Percentiles rank a stretch among this genome's conserved stretches.
These are phyloP conservation scores for Phytophthora citrophthora DNA, from an alignment of 352 stramenopile genomes.

Conservation along the genomic window DNA sequence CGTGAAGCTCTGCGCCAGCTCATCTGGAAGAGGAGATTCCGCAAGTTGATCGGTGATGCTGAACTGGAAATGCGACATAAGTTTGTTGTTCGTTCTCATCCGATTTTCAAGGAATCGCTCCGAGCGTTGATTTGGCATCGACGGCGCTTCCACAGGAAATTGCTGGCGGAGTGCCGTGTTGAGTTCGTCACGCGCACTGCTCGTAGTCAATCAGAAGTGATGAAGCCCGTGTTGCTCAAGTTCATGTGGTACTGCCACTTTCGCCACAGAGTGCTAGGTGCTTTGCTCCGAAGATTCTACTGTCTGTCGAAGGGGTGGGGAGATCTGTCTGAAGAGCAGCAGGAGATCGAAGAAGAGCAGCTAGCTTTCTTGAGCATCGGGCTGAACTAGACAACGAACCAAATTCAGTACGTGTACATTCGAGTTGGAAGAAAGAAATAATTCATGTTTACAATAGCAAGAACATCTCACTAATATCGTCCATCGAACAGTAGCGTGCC, in stretches of 20 bases:
- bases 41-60: background rate
- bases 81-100: slow-evolving; percentile 10
- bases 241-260: slow-evolving; percentile 26
- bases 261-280: slow-evolving; percentile 2
- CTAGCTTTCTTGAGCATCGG: slow-evolving; percentile 17
- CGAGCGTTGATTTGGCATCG: slow-evolving; percentile 22
- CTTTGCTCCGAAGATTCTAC: slow-evolving; percentile 21
- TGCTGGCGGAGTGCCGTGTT: slow-evolving; percentile 21
- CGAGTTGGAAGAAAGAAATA: background rate
- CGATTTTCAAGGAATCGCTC: slow-evolving; percentile 16
- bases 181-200: slow-evolving; percentile 7
- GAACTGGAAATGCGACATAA: slow-evolving; percentile 15
- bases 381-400: slow-evolving; percentile 8
- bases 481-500: background rate
- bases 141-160: slow-evolving; percentile 20
- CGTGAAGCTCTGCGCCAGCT: slow-evolving; percentile 14
- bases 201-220: background rate
- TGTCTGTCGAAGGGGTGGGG: slow-evolving; percentile 11
- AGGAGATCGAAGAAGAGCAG: slow-evolving; percentile 17
- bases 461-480: background rate
- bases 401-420: background rate
- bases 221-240: slow-evolving; percentile 19
- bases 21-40: slow-evolving; percentile 28
- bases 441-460: slow-evolving; percentile 6
- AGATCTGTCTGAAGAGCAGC: slow-evolving; percentile 19